Percentiles rank a stretch among this genome's conserved stretches.
These are phyloP conservation scores for Wallacemonas collosoma DNA, from an alignment of 208 protist genomes.

Conservation along the genomic window DNA sequence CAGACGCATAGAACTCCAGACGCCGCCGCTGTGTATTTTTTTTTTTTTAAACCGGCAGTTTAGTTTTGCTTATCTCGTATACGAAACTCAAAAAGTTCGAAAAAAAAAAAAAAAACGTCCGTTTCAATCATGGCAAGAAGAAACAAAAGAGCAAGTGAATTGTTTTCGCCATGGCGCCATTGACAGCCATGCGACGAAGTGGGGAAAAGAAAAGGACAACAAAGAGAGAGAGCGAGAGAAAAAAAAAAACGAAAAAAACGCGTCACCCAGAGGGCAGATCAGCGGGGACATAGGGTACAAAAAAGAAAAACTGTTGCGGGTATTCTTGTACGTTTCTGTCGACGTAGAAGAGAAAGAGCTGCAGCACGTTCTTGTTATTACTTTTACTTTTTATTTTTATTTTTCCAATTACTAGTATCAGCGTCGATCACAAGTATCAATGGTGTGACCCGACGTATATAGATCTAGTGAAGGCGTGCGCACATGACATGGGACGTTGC, in stretches of 20 bases:
- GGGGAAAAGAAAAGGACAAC: slow-evolving; percentile 8
- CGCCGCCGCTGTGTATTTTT: not conserved
- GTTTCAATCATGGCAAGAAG: not conserved
- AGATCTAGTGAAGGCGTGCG: not conserved
- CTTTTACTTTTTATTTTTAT: not conserved
- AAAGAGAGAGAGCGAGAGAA: too few relatives aligned
- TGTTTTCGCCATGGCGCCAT: too few relatives aligned
- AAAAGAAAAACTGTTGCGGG: not conserved
- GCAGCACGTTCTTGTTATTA: not conserved
- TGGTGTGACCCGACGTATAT: too few relatives aligned
- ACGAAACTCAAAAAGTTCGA: slow-evolving; percentile 22
- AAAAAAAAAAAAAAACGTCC: slow-evolving; percentile 16
- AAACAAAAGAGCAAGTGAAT: not conserved
- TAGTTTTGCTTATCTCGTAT: not conserved
- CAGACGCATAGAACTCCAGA: not conserved
- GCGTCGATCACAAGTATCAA: too few relatives aligned
- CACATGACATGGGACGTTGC: not conserved
- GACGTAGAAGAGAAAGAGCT: too few relatives aligned
- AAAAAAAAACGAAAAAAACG: not conserved
- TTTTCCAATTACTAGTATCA: not conserved
- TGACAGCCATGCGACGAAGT: slow-evolving; percentile 3
- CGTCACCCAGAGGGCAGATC: not conserved
- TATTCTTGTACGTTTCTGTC: too few relatives aligned
- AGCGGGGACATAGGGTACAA: not conserved
- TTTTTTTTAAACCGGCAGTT: slow-evolving; percentile 1